Conservation (phyloP, 1,284 basidiomycete genomes). For the Cystobasidium sp. region DNA sequence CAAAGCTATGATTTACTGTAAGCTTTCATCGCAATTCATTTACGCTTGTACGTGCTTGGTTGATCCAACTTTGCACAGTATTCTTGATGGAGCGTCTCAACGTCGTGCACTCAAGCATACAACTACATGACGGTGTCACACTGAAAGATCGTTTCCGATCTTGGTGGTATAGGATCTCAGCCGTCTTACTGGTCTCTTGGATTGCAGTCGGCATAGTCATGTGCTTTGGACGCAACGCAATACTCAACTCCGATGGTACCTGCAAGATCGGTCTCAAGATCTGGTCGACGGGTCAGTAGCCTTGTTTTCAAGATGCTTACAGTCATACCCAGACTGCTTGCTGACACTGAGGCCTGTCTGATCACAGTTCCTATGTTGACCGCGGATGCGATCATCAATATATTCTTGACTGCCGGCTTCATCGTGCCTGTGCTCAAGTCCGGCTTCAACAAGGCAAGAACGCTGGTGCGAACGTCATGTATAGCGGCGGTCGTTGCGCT, state of each 20-base stretch:
- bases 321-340: too few species aligned
- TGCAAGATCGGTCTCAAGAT: conserved; percentile 62
- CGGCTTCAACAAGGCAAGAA: conserved; percentile 55
- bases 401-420: conserved; percentile 62
- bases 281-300: conserved; percentile 42
- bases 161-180: conserved; percentile 57
- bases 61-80: neutral
- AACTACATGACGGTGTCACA: conserved; percentile 50
- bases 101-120: conserved; percentile 53
- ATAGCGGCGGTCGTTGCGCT: conserved; percentile 62
- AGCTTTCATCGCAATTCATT: conserved; percentile 53
- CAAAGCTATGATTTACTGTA: conserved; percentile 58
- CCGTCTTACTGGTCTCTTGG: conserved; percentile 56
- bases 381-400: conserved; percentile 61
- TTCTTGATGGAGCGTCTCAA: conserved; percentile 54
- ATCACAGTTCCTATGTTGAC: conserved; percentile 58
- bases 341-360: too few species aligned
- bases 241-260: conserved; percentile 56
- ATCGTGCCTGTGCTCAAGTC: conserved; percentile 61
- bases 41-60: neutral
- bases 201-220: conserved; percentile 55
- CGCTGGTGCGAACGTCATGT: conserved; percentile 40
- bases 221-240: conserved; percentile 58
- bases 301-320: neutral
- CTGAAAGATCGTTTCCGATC: conserved; percentile 54